Evolutionary conservation across 1,284 basidiomycete species (phyloP), one percentile per base, ranked within the genome.

Genomic region (Testicularia cyperi): DNA sequence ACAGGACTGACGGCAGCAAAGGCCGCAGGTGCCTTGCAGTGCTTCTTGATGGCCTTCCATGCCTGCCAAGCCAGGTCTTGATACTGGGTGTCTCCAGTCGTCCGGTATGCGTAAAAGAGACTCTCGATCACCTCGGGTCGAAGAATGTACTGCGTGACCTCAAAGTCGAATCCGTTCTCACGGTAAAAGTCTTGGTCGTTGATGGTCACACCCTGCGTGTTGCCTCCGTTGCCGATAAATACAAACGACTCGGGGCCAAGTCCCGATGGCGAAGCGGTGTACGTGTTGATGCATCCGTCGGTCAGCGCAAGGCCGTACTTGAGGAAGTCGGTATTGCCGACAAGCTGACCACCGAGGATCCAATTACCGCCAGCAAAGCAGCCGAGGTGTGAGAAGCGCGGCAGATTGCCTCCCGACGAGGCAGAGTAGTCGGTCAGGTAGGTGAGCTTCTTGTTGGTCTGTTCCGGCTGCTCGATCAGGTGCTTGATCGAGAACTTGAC

Each of bases 1-100:
- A 72, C 68, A 18, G 51, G 38, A 5, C 38, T 40, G 41, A 72
- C 34, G 4, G 57, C 48, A 4, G 68, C 62, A 9, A 61, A 36
- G 9, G 68, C 62, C 12, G 41, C 53, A 12, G 58, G 56, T 21
- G 92, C 78, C 42, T 81, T 81, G 10, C 89, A 91, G 74, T 92
- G 83, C 72, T 84, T 84, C 68, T 91, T 83, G 65, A 95, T 92
- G 2, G 90, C 83, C 72, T 87, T 79, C 80, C 94, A 95, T 48
- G 94, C 92, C 38, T 80, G 73, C 91, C 92, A 95, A 13, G 89
- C 91, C 67, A 85, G 82, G 27, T 87, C 83, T 24, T 92, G 85
- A 75, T 92, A 68, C 16, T 37, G 44, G 13, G 35, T 8, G 43
- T 74, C 71, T 15, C 70, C 70, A 4, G 68, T 72, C 21, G 61